These are phyloP conservation scores for Aspergillus heteromorphus DNA, from an alignment of 495 filamentous ascomycete species.

Conservation along the genomic window DNA sequence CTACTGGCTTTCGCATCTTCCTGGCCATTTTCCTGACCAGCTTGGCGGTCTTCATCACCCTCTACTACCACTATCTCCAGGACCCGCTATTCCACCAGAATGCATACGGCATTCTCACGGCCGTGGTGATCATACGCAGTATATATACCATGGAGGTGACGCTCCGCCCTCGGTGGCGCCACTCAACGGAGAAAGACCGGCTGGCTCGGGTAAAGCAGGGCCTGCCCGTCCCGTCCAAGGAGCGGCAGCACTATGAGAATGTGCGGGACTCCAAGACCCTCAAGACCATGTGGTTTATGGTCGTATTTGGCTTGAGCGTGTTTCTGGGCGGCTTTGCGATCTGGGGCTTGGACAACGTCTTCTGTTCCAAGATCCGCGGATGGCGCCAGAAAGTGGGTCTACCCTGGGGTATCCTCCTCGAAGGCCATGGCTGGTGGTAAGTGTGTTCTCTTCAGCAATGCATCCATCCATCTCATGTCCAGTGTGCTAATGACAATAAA, in stretches of 20 bases:
- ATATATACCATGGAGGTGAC: conserved; percentile 88
- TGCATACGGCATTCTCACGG: conserved; percentile 77
- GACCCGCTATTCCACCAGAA: conserved; percentile 91
- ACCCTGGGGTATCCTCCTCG: conserved; percentile 85
- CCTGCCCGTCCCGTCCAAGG: conserved; percentile 35
- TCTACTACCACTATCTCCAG: conserved; percentile 91
- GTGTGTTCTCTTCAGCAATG: conserved; percentile 33
- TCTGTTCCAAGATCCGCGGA: conserved; percentile 62
- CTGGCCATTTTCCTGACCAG: conserved; percentile 57
- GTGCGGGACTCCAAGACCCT: conserved; percentile 54
- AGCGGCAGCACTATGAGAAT: conserved; percentile 45
- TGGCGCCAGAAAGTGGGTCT: conserved; percentile 72
- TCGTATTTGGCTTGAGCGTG: conserved; percentile 60
- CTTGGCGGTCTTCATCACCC: conserved; percentile 74
- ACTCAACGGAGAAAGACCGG: conserved; percentile 41
- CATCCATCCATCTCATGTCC: not conserved
- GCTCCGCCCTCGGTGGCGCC: conserved; percentile 54
- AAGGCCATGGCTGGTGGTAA: conserved; percentile 99
- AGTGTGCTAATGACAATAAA: not conserved
- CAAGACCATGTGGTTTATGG: conserved; percentile 71
- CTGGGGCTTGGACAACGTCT: conserved; percentile 83
- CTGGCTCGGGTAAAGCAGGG: conserved; percentile 34
- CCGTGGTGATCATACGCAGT: conserved; percentile 66
- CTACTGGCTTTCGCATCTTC: conserved; percentile 45
- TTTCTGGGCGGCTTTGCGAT: conserved; percentile 82